Evolutionary conservation across 2,329 filamentous ascomycete genomes (phyloP).

Genomic region (Byssochlamys sp.): DNA sequence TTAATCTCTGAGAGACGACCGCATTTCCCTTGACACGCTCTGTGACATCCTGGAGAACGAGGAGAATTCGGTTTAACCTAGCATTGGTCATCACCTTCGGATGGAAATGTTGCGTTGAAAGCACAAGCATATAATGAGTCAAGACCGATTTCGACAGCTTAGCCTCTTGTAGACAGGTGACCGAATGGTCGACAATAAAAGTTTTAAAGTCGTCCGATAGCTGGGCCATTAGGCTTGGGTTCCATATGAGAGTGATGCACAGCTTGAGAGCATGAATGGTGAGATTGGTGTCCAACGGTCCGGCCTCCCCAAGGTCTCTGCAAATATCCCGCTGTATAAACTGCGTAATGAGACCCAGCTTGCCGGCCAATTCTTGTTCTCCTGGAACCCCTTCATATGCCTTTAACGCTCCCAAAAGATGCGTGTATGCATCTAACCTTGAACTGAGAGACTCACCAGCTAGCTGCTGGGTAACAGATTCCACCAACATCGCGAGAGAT

Average conservation of each 20-base stretch:
- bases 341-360: conserved; percentile 66
- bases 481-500: conserved; percentile 68
- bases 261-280: conserved; percentile 69
- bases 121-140: conserved; percentile 68
- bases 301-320: conserved; percentile 48
- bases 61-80: conserved; percentile 61
- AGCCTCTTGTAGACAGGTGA: conserved; percentile 60
- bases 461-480: conserved; percentile 73
- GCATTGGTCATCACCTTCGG: conserved; percentile 62
- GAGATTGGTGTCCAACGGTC: conserved; percentile 55
- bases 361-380: conserved; percentile 59
- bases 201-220: conserved; percentile 69
- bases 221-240: conserved; percentile 58
- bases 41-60: conserved; percentile 62
- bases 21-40: conserved; percentile 68
- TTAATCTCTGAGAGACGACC: conserved; percentile 64
- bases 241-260: conserved; percentile 66
- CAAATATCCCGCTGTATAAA: conserved; percentile 77
- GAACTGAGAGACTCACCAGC: conserved; percentile 62
- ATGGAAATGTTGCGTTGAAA: conserved; percentile 71
- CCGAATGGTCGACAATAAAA: conserved; percentile 72
- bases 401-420: conserved; percentile 65
- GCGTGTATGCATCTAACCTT: conserved; percentile 76
- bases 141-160: conserved; percentile 65
- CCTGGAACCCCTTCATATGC: conserved; percentile 76